Percentiles rank a stretch among this genome's conserved stretches.
Conservation (phyloP, 768 basidiomycete genomes). For the Coprinellus aureogranulatus region DNA sequence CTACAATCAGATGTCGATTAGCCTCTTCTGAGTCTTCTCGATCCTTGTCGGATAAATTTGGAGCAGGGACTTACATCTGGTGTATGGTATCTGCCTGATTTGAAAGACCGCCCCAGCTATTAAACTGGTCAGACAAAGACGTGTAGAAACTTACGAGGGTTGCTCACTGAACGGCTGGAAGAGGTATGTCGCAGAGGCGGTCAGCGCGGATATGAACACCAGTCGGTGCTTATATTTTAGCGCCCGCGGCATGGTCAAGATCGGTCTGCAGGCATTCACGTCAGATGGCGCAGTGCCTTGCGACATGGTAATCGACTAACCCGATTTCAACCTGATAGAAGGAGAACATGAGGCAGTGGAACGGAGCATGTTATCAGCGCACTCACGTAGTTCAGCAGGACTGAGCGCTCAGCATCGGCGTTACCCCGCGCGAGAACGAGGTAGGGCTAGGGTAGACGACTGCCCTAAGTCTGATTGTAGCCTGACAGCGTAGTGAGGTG, state of each 20-base stretch:
- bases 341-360: background rate
- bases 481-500: background rate
- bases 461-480: background rate
- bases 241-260: slow-evolving; percentile 42
- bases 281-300: background rate
- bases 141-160: background rate
- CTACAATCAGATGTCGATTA: slow-evolving; percentile 20
- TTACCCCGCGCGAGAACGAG: slow-evolving; percentile 52
- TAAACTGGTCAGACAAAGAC: slow-evolving; percentile 2
- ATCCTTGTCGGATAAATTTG: background rate
- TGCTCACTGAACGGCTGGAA: slow-evolving; percentile 57
- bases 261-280: slow-evolving; percentile 34
- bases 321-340: slow-evolving; percentile 39
- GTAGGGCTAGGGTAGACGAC: slow-evolving; percentile 46
- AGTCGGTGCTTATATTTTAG: slow-evolving; percentile 53
- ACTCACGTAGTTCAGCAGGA: slow-evolving; percentile 67
- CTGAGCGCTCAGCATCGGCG: slow-evolving; percentile 52
- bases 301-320: slow-evolving; percentile 22
- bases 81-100: slow-evolving; percentile 27
- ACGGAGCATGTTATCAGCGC: background rate
- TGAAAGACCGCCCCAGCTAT: slow-evolving; percentile 45
- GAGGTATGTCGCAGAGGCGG: slow-evolving; percentile 41
- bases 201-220: slow-evolving; percentile 50
- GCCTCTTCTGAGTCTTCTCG: background rate
- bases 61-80: slow-evolving; percentile 17